These are phyloP conservation scores for Fusarium goolgardi DNA, from an alignment of 2,329 filamentous ascomycete species.

Conservation along the genomic window DNA sequence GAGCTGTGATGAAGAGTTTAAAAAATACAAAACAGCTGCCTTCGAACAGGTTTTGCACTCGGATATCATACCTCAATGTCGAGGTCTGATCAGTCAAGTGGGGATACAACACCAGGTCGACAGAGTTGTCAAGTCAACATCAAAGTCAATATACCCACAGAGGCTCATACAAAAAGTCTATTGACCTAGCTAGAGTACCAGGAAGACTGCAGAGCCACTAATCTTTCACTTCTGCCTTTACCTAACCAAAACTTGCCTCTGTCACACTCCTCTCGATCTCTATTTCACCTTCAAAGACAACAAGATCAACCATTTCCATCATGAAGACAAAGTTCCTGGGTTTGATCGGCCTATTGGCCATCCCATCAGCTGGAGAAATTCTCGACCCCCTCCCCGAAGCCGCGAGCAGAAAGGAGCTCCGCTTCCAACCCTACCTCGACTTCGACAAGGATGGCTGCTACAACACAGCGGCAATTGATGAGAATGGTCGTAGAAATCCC, in stretches of 20 bases:
- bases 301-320: fast-evolving
- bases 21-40: too few species aligned
- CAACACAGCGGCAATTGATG: not conserved
- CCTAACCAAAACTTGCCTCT: not conserved
- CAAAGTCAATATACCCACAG: not conserved
- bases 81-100: too few species aligned
- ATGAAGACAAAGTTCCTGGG: not conserved
- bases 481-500: fast-evolving
- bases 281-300: fast-evolving
- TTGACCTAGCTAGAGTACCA: not conserved
- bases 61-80: too few species aligned
- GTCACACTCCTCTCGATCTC: not conserved
- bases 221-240: fast-evolving
- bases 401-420: not conserved
- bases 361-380: not conserved
- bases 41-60: too few species aligned
- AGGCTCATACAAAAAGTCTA: not conserved
- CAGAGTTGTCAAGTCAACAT: too few species aligned
- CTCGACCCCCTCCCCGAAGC: not conserved
- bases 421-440: not conserved
- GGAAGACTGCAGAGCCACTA: not conserved
- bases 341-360: not conserved
- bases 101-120: too few species aligned
- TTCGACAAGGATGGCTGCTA: not conserved
- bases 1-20: too few species aligned